Evolutionary conservation across 306 rosid species (phyloP).

Genomic region (Malus fusca): DNA sequence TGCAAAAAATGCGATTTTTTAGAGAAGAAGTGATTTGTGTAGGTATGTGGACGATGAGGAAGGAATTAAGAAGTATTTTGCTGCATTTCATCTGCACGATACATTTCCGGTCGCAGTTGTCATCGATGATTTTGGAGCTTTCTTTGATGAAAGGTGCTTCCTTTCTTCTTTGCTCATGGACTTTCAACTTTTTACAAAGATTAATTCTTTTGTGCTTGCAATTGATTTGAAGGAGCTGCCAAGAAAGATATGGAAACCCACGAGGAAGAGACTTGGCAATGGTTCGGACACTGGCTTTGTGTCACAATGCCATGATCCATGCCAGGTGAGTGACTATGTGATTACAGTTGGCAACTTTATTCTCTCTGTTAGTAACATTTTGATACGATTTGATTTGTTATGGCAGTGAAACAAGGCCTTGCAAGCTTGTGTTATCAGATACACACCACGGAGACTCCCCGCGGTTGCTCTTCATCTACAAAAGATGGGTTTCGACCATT

Average conservation of each 20-base stretch:
- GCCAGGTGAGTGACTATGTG: conserved; percentile 50
- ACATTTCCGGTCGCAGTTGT: conserved; percentile 61
- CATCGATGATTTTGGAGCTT: conserved; percentile 75
- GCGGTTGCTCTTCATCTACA: conserved; percentile 75
- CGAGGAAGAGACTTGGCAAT: conserved; percentile 84
- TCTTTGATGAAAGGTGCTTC: conserved; percentile 58
- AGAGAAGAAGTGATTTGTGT: background rate
- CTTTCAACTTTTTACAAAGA: background rate
- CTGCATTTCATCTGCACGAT: conserved; percentile 71
- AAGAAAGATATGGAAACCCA: conserved; percentile 51
- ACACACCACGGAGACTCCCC: conserved; percentile 75
- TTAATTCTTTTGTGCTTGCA: background rate
- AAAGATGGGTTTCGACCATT: conserved; percentile 75
- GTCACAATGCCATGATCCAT: conserved; percentile 60
- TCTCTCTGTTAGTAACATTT: background rate
- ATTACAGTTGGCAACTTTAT: background rate
- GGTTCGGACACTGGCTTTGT: conserved; percentile 76
- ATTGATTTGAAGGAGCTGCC: conserved; percentile 50
- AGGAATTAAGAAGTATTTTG: conserved; percentile 71
- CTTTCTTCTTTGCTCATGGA: background rate
- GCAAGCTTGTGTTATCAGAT: conserved; percentile 77
- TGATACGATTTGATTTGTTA: background rate
- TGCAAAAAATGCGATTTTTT: background rate
- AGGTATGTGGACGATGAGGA: conserved; percentile 77
- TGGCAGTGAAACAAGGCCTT: conserved; percentile 50